Base-by-base conservation (phyloP, 805 yeast species). In the Isabelozyma pseudorhagii region DNA sequence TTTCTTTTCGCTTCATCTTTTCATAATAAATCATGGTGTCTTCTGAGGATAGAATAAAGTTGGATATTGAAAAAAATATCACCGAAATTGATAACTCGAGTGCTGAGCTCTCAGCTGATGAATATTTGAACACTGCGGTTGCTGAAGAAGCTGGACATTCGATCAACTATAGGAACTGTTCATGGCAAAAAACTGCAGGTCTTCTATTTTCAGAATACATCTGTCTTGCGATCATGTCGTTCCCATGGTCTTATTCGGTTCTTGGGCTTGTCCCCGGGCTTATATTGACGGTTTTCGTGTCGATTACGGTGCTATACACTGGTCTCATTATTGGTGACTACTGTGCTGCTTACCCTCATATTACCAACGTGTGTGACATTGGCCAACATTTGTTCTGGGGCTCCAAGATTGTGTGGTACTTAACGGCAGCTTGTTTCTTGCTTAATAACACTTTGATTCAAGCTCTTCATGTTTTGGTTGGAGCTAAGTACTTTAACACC, bases 181-280 rank as follows among this genome's bases (percentile, higher is more conserved):
- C 83, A 27, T 81, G 85, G 85, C 78, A 75, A 54, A 78, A 73
- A 52, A 80, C 85, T 0, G 82, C 85, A 1, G 84, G 83, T n/a
- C 68, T 82, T 40, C 64, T 82, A 46, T 79, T 82, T 53, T 77
- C 83, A 1, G 86, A 82, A 60, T 82, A 82, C 60, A 80, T 81
- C 31, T 82, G 85, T 55, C 68, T 82, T 52, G 86, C 86, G 11
- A 80, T 81, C 50, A 74, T 82, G 82, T 78, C 84, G n/a, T 82
- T 82, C 60, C 87, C 87, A 0, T 80, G 85, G 84, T 78, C 84
- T 9, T 82, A 79, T 55, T 79, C 85, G 3, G 81, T 81, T 3
- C 63, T 82, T 15, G 87, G 87, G 0, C 62, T 82, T 8, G 77
- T 81, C 1, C 84, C 85, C 1, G 87, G 86, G 1, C 64, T 82